phyloP scores from a whole-genome alignment of 2,329 filamentous ascomycete genomes.

The Xylaria sp. region DNA sequence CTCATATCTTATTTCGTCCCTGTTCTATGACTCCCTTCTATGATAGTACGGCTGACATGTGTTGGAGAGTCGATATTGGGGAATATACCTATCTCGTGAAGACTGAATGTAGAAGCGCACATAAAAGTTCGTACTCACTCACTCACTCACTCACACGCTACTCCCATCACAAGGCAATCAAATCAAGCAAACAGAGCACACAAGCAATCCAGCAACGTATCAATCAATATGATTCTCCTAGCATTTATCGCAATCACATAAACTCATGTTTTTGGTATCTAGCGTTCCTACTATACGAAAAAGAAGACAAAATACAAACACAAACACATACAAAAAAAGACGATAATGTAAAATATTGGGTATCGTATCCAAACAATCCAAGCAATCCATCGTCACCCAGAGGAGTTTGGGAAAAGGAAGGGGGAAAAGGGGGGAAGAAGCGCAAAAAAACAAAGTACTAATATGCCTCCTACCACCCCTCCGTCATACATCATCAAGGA shows the following conservation, averaged over 20 bases:
- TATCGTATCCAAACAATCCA: constrained; percentile 35
- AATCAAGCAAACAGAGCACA: not conserved
- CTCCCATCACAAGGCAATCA: not conserved
- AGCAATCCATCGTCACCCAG: constrained; percentile 11
- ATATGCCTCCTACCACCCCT: not conserved
- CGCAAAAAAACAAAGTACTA: not conserved
- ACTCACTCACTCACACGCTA: not conserved
- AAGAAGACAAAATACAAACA: too few species aligned
- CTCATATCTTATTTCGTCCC: not conserved
- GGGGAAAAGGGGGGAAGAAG: not conserved
- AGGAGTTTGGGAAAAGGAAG: constrained; percentile 3
- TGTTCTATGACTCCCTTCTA: too few species aligned
- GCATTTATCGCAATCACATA: not conserved
- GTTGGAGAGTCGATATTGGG: too few species aligned
- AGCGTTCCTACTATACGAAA: not conserved
- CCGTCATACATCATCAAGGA: not conserved
- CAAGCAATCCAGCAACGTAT: not conserved
- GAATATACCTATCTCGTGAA: too few species aligned
- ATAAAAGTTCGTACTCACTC: not conserved
- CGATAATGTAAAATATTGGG: constrained; percentile 15
- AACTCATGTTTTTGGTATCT: constrained; percentile 9
- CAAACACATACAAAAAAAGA: not conserved
- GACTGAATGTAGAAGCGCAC: too few species aligned
- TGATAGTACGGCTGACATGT: too few species aligned
- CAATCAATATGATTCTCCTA: not conserved